These are phyloP conservation scores for Albugo candida DNA, from an alignment of 352 stramenopile species.

Conservation along the genomic window DNA sequence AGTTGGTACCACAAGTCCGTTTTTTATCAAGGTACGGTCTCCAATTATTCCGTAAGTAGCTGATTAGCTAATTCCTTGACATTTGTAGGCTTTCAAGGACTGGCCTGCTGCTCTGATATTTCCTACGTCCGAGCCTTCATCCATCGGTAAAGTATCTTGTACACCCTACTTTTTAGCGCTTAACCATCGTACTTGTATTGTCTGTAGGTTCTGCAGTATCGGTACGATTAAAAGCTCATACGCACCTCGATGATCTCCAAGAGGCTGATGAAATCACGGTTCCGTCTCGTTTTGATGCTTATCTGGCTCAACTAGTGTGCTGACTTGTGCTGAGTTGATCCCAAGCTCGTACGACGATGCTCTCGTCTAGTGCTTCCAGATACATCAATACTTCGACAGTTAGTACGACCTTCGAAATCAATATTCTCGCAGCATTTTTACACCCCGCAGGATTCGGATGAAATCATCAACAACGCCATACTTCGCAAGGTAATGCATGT, in stretches of 20 bases:
- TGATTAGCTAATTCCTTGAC: neutral
- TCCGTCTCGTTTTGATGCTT: conserved; percentile 2
- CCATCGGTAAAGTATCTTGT: neutral
- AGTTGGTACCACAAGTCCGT: conserved; percentile 71
- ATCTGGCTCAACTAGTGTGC: conserved; percentile 1
- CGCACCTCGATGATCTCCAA: conserved; percentile 1
- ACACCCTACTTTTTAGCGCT: conserved; percentile 4
- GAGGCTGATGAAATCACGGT: conserved; percentile 2
- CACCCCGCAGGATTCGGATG: conserved; percentile 36
- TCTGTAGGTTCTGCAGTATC: conserved; percentile 1
- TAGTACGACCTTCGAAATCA: conserved; percentile 30
- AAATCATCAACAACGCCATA: conserved; percentile 73
- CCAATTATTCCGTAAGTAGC: neutral
- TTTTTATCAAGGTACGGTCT: conserved; percentile 67
- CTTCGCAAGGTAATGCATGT: conserved; percentile 47
- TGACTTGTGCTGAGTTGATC: neutral
- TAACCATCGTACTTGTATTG: conserved; percentile 1
- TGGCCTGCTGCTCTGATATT: conserved; percentile 72
- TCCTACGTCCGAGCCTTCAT: conserved; percentile 31
- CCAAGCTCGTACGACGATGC: conserved; percentile 36
- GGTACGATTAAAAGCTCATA: neutral
- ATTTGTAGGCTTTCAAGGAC: conserved; percentile 24
- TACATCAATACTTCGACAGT: conserved; percentile 31
- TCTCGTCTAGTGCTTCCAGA: conserved; percentile 36
- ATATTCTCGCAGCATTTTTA: conserved; percentile 24